Evolutionary conservation across 2,329 filamentous ascomycete species (phyloP).

Genomic region (Fusarium luffae): DNA sequence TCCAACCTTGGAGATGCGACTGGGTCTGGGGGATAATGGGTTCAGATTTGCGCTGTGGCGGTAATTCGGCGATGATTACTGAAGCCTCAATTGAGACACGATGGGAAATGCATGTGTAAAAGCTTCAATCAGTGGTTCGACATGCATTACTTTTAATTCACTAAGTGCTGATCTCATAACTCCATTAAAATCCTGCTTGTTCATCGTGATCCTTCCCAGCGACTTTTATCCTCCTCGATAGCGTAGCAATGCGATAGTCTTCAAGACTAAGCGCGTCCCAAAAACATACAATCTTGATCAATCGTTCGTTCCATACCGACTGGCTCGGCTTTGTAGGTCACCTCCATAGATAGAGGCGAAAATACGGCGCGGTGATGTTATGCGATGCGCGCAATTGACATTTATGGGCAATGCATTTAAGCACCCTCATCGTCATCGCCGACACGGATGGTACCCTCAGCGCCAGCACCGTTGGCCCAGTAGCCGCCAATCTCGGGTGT

Average conservation of each 20-base stretch:
- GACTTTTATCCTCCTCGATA: neutral
- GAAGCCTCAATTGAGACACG: accelerated
- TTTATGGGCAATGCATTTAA: neutral
- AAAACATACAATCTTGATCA: slow-evolving; percentile 13
- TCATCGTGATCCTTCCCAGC: neutral
- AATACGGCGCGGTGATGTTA: neutral
- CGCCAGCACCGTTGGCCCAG: slow-evolving; percentile 52
- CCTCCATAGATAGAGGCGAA: neutral
- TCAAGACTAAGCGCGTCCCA: neutral
- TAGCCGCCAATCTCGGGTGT: slow-evolving; percentile 53
- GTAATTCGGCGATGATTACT: no score
- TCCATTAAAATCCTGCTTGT: neutral
- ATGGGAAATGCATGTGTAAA: neutral
- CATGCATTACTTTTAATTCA: neutral
- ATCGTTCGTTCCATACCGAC: slow-evolving; percentile 3
- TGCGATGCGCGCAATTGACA: neutral
- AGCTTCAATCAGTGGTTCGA: accelerated
- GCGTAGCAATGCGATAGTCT: neutral
- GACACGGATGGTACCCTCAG: slow-evolving; percentile 55
- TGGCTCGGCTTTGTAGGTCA: neutral
- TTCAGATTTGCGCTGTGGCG: no score
- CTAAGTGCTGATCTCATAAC: neutral
- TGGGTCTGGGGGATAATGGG: no score
- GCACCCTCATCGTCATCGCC: slow-evolving; percentile 52
- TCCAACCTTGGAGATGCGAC: neutral